Evolutionary conservation across 2,329 filamentous ascomycete species (phyloP).

Genomic region (Fusarium praegraminearum): DNA sequence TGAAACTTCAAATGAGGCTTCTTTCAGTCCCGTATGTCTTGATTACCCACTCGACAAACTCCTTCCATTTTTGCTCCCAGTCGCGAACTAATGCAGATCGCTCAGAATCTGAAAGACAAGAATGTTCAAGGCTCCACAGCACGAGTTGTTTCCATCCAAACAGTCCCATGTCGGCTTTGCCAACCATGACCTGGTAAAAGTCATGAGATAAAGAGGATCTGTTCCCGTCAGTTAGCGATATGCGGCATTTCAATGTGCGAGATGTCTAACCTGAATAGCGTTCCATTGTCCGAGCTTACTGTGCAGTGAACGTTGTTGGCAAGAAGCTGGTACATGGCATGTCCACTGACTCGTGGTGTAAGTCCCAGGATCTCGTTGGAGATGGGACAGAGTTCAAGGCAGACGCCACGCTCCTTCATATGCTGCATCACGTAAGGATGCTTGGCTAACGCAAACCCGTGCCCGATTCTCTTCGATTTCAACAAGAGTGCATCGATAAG

Average conservation of each 20-base stretch:
- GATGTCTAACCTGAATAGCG: constrained; percentile 72
- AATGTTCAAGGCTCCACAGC: constrained; percentile 72
- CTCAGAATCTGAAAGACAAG: constrained; percentile 63
- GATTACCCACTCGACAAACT: constrained; percentile 67
- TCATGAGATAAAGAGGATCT: constrained; percentile 80
- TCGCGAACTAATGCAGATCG: constrained; percentile 52
- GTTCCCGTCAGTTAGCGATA: constrained; percentile 6
- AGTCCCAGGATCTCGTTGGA: constrained; percentile 81
- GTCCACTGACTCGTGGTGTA: constrained; percentile 72
- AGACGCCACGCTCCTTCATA: constrained; percentile 73
- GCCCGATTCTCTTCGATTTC: constrained; percentile 76
- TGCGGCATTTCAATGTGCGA: not conserved
- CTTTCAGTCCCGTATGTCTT: constrained; percentile 51
- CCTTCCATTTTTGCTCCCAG: constrained; percentile 69
- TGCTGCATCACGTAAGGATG: constrained; percentile 74
- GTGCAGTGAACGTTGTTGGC: constrained; percentile 81
- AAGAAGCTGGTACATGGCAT: constrained; percentile 74
- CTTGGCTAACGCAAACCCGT: constrained; percentile 76
- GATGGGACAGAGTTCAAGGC: constrained; percentile 81
- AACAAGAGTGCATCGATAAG: constrained; percentile 76
- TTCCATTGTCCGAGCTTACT: constrained; percentile 80
- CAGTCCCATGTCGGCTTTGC: constrained; percentile 73
- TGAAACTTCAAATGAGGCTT: not conserved
- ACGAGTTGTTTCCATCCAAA: constrained; percentile 78
- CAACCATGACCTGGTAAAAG: constrained; percentile 81